Base-by-base conservation (phyloP, 129 eudicot genomes). In the Pseudognaphalium luteoalbum region DNA sequence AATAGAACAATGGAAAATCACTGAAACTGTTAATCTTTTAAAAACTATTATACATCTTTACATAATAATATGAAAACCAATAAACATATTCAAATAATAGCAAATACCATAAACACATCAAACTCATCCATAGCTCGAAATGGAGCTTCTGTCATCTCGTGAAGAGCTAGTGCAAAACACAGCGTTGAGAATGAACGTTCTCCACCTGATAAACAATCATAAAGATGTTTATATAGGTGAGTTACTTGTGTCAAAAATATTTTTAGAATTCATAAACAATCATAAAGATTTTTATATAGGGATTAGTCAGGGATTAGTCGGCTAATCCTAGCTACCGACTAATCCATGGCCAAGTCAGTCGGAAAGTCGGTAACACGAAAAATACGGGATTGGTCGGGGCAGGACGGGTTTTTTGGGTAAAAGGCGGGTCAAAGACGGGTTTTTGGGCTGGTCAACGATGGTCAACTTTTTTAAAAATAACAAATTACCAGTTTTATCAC, bases 51-150 rank as follows among this genome's bases (percentile, higher is more conserved):
- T 11, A 15, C 0, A 39, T 51, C 42, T 68, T 69, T 44, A 56
- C 10, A 28, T 28, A 19, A 59, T 59, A 14, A 32, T 42, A 6
- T 19, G 14, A 14, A 29, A 60, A 60, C 0, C 20, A 54, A 16
- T 14, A 28, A 28, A 17, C 4, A 14, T 30, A 47, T 63, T 21
- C 19, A 52, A 30, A 2, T 4, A 16, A 73, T 21, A 73, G 29
- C 8, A 75, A 76, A 37, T 81, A 94, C 98, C 98, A 94, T 94
- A 86, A 94, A 94, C 56, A 94, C 98, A 81, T 94, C 98, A 88
- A 94, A 94, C 75, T 94, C 98, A 72, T 94, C 98, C 98, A 94
- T 94, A 50, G 98, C 98, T 34, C 97, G 93, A 74, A 94, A 94
- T 7, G 98, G 96, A 60, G 98, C 87, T 80, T 94, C 98, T 33